A percentile compares a stretch with the other conserved stretches of the same genome.
These are phyloP conservation scores for Periconia sp. DNA, from an alignment of 2,329 filamentous ascomycete genomes.

Conservation along the genomic window DNA sequence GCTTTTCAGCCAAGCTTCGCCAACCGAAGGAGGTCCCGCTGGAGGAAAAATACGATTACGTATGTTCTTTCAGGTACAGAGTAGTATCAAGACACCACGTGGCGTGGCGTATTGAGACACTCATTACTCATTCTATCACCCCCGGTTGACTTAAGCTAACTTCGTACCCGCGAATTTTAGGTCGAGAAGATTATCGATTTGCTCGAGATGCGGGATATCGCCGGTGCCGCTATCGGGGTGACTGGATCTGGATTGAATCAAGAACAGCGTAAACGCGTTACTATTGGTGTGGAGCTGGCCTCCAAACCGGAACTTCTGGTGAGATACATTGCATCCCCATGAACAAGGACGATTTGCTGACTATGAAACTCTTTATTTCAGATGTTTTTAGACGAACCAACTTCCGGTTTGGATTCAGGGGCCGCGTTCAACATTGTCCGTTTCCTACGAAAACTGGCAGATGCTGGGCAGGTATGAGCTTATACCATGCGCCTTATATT, in stretches of 20 bases:
- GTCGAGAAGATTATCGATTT: slow-evolving; percentile 65
- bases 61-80: too few species aligned
- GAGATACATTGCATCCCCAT: too few species aligned
- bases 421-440: slow-evolving; percentile 67
- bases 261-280: slow-evolving; percentile 69
- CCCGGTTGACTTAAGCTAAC: too few species aligned
- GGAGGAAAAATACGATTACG: slow-evolving; percentile 65
- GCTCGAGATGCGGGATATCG: slow-evolving; percentile 65
- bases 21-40: slow-evolving; percentile 61
- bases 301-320: slow-evolving; percentile 67
- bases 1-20: slow-evolving; percentile 64
- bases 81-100: too few species aligned
- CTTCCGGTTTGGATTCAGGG: slow-evolving; percentile 70
- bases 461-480: slow-evolving; percentile 55
- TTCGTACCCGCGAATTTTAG: too few species aligned
- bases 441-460: slow-evolving; percentile 67
- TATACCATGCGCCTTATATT: not conserved
- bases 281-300: slow-evolving; percentile 62
- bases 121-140: too few species aligned
- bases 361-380: too few species aligned
- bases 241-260: slow-evolving; percentile 55
- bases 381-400: slow-evolving; percentile 78
- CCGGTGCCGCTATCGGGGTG: slow-evolving; percentile 64
- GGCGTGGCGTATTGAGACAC: too few species aligned
- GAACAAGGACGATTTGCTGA: too few species aligned